phyloP scores from a whole-genome alignment of 805 yeast species.

The Ogataea neopini region DNA sequence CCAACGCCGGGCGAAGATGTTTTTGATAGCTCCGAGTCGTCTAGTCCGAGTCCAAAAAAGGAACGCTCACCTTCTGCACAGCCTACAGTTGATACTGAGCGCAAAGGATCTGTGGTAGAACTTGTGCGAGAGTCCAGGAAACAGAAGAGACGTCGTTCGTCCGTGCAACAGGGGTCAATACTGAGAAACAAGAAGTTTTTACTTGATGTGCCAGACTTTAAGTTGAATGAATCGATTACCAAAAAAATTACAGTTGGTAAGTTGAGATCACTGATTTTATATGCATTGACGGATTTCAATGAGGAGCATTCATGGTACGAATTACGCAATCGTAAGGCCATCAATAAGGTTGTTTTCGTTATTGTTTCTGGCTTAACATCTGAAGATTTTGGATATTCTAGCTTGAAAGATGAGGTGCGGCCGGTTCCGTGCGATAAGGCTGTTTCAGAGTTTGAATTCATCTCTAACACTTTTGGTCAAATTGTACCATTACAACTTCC shows the following conservation, averaged over 20 bases:
- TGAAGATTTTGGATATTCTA: slow-evolving; percentile 41
- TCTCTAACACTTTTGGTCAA: slow-evolving; percentile 41
- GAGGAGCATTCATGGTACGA: slow-evolving; percentile 51
- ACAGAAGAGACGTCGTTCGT: slow-evolving; percentile 42
- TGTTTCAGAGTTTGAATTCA: slow-evolving; percentile 32
- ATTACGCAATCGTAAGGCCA: slow-evolving; percentile 45
- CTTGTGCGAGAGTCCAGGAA: background rate
- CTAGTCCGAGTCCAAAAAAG: slow-evolving; percentile 25
- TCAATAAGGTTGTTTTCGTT: slow-evolving; percentile 58
- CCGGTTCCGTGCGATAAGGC: slow-evolving; percentile 16
- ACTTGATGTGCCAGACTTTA: slow-evolving; percentile 27
- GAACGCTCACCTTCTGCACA: slow-evolving; percentile 26
- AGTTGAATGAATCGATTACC: slow-evolving; percentile 15
- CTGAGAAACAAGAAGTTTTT: slow-evolving; percentile 36
- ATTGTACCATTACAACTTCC: slow-evolving; percentile 60
- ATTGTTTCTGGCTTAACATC: slow-evolving; percentile 65
- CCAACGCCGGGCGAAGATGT: slow-evolving; percentile 1
- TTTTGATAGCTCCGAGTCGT: slow-evolving; percentile 7
- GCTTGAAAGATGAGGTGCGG: slow-evolving; percentile 10
- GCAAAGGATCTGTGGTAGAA: background rate
- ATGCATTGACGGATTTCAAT: slow-evolving; percentile 42
- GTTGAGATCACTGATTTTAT: slow-evolving; percentile 48
- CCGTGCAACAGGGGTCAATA: slow-evolving; percentile 33
- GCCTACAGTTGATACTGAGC: slow-evolving; percentile 2
- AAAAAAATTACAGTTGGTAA: slow-evolving; percentile 40